These are phyloP conservation scores for Oxalis stricta DNA, from an alignment of 441 rosid genomes.

Conservation along the genomic window DNA sequence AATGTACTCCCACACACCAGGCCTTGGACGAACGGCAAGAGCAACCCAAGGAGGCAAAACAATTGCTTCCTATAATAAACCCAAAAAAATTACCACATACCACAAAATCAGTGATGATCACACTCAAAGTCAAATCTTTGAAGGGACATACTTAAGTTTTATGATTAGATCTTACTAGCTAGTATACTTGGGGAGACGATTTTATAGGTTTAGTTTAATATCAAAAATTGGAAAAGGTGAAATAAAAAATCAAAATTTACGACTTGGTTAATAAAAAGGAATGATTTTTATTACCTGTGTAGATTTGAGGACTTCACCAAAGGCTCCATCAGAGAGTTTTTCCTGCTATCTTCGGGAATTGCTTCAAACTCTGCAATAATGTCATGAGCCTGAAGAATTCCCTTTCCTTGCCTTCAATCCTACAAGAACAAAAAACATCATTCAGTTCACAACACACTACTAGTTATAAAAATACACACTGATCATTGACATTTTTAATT, in stretches of 20 bases:
- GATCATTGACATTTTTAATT: background rate
- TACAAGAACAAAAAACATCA: constrained; percentile 6
- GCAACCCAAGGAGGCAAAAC: constrained; percentile 84
- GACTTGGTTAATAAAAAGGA: background rate
- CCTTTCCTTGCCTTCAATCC: constrained; percentile 71
- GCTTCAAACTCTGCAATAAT: constrained; percentile 73
- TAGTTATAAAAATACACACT: background rate
- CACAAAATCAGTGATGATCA: background rate
- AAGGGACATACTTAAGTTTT: too few relatives aligned
- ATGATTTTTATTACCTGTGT: constrained; percentile 45
- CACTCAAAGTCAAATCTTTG: too few relatives aligned
- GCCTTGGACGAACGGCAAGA: constrained; percentile 84
- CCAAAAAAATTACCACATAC: constrained; percentile 2
- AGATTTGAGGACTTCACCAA: constrained; percentile 58
- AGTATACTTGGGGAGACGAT: too few relatives aligned
- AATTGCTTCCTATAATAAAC: constrained; percentile 58
- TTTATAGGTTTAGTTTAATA: too few relatives aligned
- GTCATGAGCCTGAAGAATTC: constrained; percentile 74
- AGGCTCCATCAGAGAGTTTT: constrained; percentile 48
- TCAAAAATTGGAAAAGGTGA: background rate
- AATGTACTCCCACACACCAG: constrained; percentile 94
- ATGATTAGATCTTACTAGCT: too few relatives aligned
- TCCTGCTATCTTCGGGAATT: constrained; percentile 44
- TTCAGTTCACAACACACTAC: background rate
- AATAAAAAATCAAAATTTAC: background rate